These are phyloP conservation scores for Stephania yunnanensis DNA, from an alignment of 164 flowering plant species.

Conservation along the genomic window DNA sequence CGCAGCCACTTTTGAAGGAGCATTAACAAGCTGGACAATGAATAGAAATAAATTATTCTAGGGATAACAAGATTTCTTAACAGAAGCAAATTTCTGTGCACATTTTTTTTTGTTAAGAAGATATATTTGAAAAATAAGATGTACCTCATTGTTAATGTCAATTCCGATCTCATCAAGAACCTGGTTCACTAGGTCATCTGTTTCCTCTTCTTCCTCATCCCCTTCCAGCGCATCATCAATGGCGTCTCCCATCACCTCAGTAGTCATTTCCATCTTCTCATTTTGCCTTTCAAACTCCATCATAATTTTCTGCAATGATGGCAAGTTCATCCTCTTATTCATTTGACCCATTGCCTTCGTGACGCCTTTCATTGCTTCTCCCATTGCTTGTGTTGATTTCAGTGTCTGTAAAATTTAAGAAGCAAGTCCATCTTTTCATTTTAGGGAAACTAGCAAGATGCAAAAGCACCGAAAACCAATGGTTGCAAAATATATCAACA, in stretches of 20 bases:
- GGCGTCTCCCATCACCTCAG: constrained; percentile 84
- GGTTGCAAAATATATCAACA: neutral
- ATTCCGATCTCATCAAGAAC: constrained; percentile 85
- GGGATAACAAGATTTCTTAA: neutral
- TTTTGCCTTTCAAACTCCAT: constrained; percentile 77
- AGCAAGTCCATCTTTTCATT: neutral
- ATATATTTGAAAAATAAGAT: neutral
- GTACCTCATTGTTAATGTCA: constrained; percentile 63
- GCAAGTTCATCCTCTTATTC: constrained; percentile 87
- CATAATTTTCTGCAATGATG: constrained; percentile 73
- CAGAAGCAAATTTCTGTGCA: neutral
- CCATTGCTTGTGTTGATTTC: constrained; percentile 90
- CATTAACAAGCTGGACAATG: constrained; percentile 54
- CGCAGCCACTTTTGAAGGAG: constrained; percentile 59
- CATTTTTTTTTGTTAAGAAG: neutral
- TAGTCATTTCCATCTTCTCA: constrained; percentile 79
- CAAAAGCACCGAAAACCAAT: neutral
- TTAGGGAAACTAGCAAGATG: neutral
- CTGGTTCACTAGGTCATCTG: constrained; percentile 74
- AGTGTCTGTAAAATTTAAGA: constrained; percentile 36
- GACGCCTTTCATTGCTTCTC: constrained; percentile 89
- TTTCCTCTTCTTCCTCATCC: constrained; percentile 83
- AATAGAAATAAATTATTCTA: neutral
- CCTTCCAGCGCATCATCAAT: constrained; percentile 87
- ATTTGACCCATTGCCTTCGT: constrained; percentile 91